Base-by-base conservation (phyloP, 2,329 filamentous ascomycete genomes). In the Ascochyta viciae-villosae region DNA sequence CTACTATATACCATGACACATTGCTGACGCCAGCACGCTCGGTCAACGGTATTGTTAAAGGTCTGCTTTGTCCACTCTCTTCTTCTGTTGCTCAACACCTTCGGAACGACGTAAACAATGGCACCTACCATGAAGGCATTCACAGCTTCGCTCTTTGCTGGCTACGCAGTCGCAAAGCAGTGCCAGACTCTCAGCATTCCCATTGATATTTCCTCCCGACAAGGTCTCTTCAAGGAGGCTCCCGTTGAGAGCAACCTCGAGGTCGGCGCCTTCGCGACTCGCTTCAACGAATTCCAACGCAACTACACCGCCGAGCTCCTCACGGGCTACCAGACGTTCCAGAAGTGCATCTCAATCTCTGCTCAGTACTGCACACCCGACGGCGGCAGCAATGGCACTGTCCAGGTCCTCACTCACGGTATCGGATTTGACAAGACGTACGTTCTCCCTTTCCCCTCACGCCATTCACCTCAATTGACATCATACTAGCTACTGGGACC, bases 361-460 rank as follows among this genome's bases (percentile, higher is more conserved):
- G 82, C 85, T 0, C 85, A 84, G 9, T 87, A 87, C 76, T 90
- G 87, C 73, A 74, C 79, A 49, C 87, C 87, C 0, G 78, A 82
- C 55, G 48, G 44, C 15, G 70, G 61, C 9, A 64, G 63, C 6
- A 60, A 62, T 8, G 79, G 10, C 69, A 77, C 47, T 40, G 67
- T 66, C 57, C 82, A 85, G 61, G 56, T 86, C 19, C 69, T 86
- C 13, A 81, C 80, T 1, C 82, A 85, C 64, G 83, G 83, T 26
- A 79, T 84, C 62, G 82, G 81, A 9, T 85, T 84, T 58, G 81
- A 84, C 62, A 81, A 82, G 57, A 76, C 72, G 69, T 81, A 67
- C 54, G 70, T 59, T 16, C 19, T 16, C 3, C 5, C 38, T 12
- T 37, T n/a, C 10, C 26, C n/a, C 2, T 13, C 10, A 10, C 15